A percentile compares a stretch with the other conserved stretches of the same genome.
Conservation (phyloP, 345 rosid species). For the Boechera stricta region DNA sequence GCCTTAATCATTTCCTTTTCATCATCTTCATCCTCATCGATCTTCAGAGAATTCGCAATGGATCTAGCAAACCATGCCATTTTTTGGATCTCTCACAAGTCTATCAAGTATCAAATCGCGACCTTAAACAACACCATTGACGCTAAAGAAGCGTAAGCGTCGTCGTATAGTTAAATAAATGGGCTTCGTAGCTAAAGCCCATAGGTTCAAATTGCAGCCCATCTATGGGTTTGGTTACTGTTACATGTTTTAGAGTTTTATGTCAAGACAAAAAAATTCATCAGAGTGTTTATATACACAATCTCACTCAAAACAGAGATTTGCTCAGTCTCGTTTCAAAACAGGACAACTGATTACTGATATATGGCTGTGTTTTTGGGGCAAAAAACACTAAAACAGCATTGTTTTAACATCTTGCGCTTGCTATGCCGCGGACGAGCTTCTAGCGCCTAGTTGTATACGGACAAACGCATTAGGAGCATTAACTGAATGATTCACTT, state of each 20-base stretch:
- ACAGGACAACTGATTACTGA: too few species aligned
- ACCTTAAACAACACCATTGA: conserved; percentile 34
- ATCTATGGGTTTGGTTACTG: background rate
- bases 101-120: conserved; percentile 16
- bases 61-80: conserved; percentile 96
- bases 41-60: conserved; percentile 75
- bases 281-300: background rate
- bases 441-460: too few species aligned
- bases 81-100: conserved; percentile 12
- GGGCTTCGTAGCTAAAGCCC: conserved; percentile 24
- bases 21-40: conserved; percentile 57
- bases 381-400: too few species aligned
- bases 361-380: too few species aligned
- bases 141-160: background rate
- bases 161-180: background rate
- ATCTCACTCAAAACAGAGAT: background rate
- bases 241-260: background rate
- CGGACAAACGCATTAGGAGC: too few species aligned
- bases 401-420: too few species aligned
- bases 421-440: too few species aligned
- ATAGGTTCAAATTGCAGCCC: background rate
- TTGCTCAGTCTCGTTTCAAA: background rate
- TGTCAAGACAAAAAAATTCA: conserved; percentile 31
- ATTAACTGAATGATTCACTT: conserved; percentile 27
- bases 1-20: conserved; percentile 35